Base-by-base conservation (phyloP, 2,329 filamentous ascomycete species). In the Amphichorda felina region DNA sequence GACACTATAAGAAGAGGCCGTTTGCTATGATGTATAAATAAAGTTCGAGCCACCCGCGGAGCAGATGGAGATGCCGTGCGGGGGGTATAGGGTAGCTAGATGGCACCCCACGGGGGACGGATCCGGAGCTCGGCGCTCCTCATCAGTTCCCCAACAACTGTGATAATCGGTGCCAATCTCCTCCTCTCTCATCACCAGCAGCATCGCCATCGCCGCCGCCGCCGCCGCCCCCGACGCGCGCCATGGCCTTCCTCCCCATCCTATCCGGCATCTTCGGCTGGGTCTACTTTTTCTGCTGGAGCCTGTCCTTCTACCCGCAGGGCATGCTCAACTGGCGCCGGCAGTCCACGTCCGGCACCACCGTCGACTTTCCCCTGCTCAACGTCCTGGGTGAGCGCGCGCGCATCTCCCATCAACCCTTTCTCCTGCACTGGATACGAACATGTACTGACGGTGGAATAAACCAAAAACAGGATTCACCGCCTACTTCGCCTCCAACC, bases 281-380 rank as follows among this genome's bases (percentile, higher is more conserved):
- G 81, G 60, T 79, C 50, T 88, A 88, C 59, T 79, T 75, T 43
- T 43, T 78, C 33, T 76, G 72, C 57, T 91, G 89, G 89, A 89
- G 83, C 10, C 61, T 79, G 13, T 94, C 86, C 13, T 96, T 95
- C 63, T 96, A 96, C 56, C 88, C 89, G 2, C 91, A 96, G 54
- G 76, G 82, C 6, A 60, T 93, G 41, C 71, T 86, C 42, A 96
- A 95, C 66, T 80, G 70, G 55, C 66, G 66, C 21, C 79, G 86
- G 36, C 74, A 75, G 38, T 82, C 84, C 8, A 95, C 88, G 4
- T 70, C 75, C 15, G 91, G 91, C 28, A 79, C 89, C 4, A 84
- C 86, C 1, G 79, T 94, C 44, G 88, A 95, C 56, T 95, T 93
- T 50, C 86, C 86, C 14, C 68, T 82, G 14, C 67, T 86, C 47